Base-by-base conservation (phyloP, 83 land plant species). In the Picea engelmannii region DNA sequence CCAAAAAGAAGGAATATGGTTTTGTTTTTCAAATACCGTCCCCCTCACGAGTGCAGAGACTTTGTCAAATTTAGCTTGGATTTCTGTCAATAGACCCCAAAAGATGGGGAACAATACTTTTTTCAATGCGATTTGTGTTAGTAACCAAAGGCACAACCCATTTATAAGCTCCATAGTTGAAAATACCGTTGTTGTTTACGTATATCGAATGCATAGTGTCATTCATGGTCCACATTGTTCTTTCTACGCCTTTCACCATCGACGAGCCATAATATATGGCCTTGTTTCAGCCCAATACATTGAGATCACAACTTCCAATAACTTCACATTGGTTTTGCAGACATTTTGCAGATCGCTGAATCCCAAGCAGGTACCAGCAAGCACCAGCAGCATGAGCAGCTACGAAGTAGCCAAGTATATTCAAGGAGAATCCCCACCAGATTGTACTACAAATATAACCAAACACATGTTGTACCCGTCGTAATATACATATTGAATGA, bases 341-440 rank as follows among this genome's bases (percentile, higher is more conserved):
- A 83, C 99, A 96, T 67, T 86, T 81, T 65, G 84, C 87, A 4
- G 93, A 83, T 68, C 99, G 88, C 71, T 95, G 98, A 40, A 93
- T 84, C 16, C 92, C 96, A 20, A 96, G 86, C 76, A 96, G 79
- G 80, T 95, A 96, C 99, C 99, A 96, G 82, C 96, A 95, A 60
- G 92, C 95, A 21, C 99, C 99, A 40, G 89, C 96, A 13, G 93
- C 98, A 88, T 95, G 96, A 16, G 98, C 84, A 2, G 96, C 98
- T 31, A 90, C 88, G 70, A 93, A 95, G 52, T 95, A 95, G 31
- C 93, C 98, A 8, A 91, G 87, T 80, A 95, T 69, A 78, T 95
- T 95, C 81, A 95, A 92, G 16, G 87, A 93, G 76, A 96, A 87
- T 3, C 99, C 99, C 95, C 98, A 95, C 92, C 96, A 95, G 67